Percentiles rank a stretch among this genome's conserved stretches.
These are phyloP conservation scores for Ophiosphaerella narmari DNA, from an alignment of 2,329 filamentous ascomycete species.

Conservation along the genomic window DNA sequence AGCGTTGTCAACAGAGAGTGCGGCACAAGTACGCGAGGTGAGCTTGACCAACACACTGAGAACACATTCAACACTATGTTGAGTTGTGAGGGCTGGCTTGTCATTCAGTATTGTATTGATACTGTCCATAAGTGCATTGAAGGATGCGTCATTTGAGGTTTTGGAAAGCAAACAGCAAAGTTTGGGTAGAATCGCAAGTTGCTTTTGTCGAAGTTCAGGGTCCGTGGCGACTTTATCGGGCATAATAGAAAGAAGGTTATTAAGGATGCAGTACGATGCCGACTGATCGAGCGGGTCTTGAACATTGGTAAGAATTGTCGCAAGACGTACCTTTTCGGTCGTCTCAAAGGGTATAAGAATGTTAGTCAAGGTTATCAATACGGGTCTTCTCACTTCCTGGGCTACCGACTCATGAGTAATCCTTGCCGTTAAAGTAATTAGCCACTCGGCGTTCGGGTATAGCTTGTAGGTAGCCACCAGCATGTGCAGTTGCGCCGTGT, in stretches of 20 bases:
- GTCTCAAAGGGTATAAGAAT: slow-evolving; percentile 17
- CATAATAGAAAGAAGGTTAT: slow-evolving; percentile 33
- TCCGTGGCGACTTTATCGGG: slow-evolving; percentile 31
- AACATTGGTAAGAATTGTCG: slow-evolving; percentile 16
- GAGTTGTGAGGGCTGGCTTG: slow-evolving; percentile 48
- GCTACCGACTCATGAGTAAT: slow-evolving; percentile 21
- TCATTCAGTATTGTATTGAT: slow-evolving; percentile 51
- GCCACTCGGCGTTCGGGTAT: slow-evolving; percentile 23
- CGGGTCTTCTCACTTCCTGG: slow-evolving; percentile 11
- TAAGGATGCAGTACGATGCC: slow-evolving; percentile 28
- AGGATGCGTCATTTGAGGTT: slow-evolving; percentile 59
- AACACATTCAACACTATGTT: slow-evolving; percentile 50
- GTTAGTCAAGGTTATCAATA: slow-evolving; percentile 16
- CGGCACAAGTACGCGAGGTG: slow-evolving; percentile 36
- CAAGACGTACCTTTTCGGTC: slow-evolving; percentile 26
- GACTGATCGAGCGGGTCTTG: slow-evolving; percentile 9
- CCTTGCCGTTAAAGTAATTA: slow-evolving; percentile 27
- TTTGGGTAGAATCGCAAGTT: slow-evolving; percentile 32
- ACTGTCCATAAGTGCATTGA: slow-evolving; percentile 55
- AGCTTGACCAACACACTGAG: slow-evolving; percentile 45
- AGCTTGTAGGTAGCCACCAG: slow-evolving; percentile 31
- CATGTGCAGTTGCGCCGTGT: slow-evolving; percentile 25
- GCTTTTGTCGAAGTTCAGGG: slow-evolving; percentile 27
- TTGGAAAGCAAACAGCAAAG: slow-evolving; percentile 43
- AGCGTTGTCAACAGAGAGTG: slow-evolving; percentile 28